Conservation (phyloP, 108 stramenopile genomes). For the Skeletonema potamos region DNA sequence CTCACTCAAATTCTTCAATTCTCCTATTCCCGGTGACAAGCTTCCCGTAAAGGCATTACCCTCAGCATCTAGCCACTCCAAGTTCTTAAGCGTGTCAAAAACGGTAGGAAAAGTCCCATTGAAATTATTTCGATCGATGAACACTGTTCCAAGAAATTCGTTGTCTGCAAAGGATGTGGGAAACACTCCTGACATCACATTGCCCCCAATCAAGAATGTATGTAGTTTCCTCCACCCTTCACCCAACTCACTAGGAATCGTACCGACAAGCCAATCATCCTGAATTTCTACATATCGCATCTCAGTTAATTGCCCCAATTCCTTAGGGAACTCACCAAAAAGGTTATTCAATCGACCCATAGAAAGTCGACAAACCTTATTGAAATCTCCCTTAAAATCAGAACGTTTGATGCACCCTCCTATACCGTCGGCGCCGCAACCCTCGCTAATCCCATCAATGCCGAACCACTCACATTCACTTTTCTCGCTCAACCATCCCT, state of each 20-base stretch:
- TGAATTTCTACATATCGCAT: conserved; percentile 37
- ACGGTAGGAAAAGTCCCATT: conserved; percentile 40
- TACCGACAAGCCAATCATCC: conserved; percentile 18
- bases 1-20: conserved; percentile 36
- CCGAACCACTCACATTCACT: conserved; percentile 39
- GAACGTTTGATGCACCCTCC: conserved; percentile 26
- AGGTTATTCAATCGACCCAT: conserved; percentile 26
- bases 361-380: conserved; percentile 34
- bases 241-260: conserved; percentile 21
- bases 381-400: conserved; percentile 24
- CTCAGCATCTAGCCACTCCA: conserved; percentile 44
- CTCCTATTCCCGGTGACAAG: conserved; percentile 18
- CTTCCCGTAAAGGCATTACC: conserved; percentile 26
- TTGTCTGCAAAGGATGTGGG: conserved; percentile 17
- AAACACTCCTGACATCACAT: conserved; percentile 20
- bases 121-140: conserved; percentile 29
- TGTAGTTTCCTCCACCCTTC: conserved; percentile 32
- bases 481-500: conserved; percentile 24
- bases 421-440: conserved; percentile 14
- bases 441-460: conserved; percentile 17
- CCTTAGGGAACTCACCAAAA: conserved; percentile 31
- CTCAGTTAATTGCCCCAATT: conserved; percentile 28
- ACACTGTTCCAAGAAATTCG: conserved; percentile 39
- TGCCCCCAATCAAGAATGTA: conserved; percentile 19
- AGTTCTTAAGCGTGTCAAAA: conserved; percentile 34